Conservation (phyloP, 306 rosid species). For the Lathyrus tuberosus region DNA sequence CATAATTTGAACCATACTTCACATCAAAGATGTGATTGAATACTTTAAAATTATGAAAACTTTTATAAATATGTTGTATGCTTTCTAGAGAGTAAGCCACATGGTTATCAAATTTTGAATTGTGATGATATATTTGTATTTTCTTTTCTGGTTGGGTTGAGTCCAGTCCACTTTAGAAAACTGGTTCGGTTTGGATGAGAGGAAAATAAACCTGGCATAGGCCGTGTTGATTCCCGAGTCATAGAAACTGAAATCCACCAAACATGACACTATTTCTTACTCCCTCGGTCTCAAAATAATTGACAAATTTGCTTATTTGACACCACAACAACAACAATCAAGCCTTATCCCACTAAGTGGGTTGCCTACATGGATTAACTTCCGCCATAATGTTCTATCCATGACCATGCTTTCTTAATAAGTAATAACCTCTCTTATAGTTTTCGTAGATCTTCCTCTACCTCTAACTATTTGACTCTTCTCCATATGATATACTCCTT, state of each 20-base stretch:
- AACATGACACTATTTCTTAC: not conserved
- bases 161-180: not conserved
- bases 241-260: not conserved
- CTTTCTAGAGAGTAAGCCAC: not conserved
- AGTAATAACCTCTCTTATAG: too few species aligned
- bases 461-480: too few species aligned
- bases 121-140: not conserved
- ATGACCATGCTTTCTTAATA: too few species aligned
- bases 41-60: constrained; percentile 21
- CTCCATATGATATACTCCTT: too few species aligned
- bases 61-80: not conserved
- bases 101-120: not conserved
- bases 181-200: not conserved
- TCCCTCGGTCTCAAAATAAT: too few species aligned
- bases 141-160: not conserved
- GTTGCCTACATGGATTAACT: too few species aligned
- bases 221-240: not conserved
- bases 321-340: too few species aligned
- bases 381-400: too few species aligned
- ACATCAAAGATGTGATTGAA: constrained; percentile 1
- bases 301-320: too few species aligned
- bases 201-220: not conserved
- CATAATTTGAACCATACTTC: not conserved
- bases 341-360: too few species aligned
- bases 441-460: too few species aligned